A percentile compares a stretch with the other conserved stretches of the same genome.
These are phyloP conservation scores for Penstemon eatonii DNA, from an alignment of 257 asterid species.

Conservation along the genomic window DNA sequence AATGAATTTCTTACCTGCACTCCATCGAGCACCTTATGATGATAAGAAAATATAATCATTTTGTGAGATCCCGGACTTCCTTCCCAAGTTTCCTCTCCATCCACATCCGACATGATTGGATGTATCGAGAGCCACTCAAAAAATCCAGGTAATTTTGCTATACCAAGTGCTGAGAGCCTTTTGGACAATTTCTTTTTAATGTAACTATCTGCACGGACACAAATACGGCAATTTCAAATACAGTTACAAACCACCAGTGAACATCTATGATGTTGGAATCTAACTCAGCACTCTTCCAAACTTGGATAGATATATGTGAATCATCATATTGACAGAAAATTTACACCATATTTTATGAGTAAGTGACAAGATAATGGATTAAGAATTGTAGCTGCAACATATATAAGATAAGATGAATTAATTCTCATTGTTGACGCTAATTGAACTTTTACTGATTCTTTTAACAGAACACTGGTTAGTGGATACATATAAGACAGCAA, in stretches of 20 bases:
- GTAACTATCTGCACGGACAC: slow-evolving; percentile 51
- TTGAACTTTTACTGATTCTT: slow-evolving; percentile 4
- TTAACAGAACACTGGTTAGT: neutral
- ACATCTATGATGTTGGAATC: slow-evolving; percentile 18
- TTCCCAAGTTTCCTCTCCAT: slow-evolving; percentile 53
- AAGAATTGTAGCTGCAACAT: slow-evolving; percentile 4
- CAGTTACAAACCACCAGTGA: slow-evolving; percentile 20
- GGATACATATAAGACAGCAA: slow-evolving; percentile 6
- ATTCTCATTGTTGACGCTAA: neutral
- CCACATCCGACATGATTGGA: slow-evolving; percentile 70
- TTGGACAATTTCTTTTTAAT: slow-evolving; percentile 41
- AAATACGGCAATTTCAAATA: slow-evolving; percentile 20
- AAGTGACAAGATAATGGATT: slow-evolving; percentile 9
- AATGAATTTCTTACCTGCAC: slow-evolving; percentile 63
- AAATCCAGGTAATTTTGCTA: slow-evolving; percentile 88
- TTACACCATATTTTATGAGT: slow-evolving; percentile 2
- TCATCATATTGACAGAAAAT: slow-evolving; percentile 1
- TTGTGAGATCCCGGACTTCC: slow-evolving; percentile 64
- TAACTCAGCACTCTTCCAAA: slow-evolving; percentile 12
- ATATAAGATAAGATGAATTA: neutral
- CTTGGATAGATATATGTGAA: neutral
- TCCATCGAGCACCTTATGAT: slow-evolving; percentile 90
- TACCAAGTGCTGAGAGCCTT: slow-evolving; percentile 76
- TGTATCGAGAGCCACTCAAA: slow-evolving; percentile 92
- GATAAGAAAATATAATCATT: slow-evolving; percentile 97